Conservation (phyloP, 2,329 filamentous ascomycete species). For the Zymoseptoria crescenta region DNA sequence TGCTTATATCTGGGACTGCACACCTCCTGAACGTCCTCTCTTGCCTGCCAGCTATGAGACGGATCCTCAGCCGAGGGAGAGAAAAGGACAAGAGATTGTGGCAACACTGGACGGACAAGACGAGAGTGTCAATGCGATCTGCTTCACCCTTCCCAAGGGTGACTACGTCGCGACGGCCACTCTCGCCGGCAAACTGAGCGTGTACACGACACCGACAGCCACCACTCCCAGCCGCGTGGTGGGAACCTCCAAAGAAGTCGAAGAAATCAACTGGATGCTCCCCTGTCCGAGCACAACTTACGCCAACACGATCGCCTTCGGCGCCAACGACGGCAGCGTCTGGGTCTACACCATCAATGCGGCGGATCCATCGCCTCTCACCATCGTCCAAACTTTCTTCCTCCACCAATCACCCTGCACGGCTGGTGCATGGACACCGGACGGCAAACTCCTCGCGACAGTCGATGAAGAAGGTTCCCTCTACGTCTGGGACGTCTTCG, state of each 20-base stretch:
- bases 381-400: constrained; percentile 87
- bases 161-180: constrained; percentile 82
- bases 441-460: constrained; percentile 78
- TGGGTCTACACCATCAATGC: constrained; percentile 90
- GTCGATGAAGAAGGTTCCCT: constrained; percentile 83
- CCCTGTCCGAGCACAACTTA: constrained; percentile 64
- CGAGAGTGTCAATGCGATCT: constrained; percentile 80
- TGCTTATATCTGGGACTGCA: constrained; percentile 77
- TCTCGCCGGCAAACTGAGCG: constrained; percentile 73
- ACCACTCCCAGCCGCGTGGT: constrained; percentile 47
- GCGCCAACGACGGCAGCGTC: constrained; percentile 82
- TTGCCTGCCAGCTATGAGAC: constrained; percentile 69
- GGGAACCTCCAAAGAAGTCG: constrained; percentile 76
- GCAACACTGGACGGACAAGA: constrained; percentile 80
- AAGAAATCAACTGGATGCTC: constrained; percentile 87
- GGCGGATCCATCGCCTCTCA: constrained; percentile 53
- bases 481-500: constrained; percentile 89
- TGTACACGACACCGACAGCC: constrained; percentile 31
- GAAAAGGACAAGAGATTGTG: constrained; percentile 56
- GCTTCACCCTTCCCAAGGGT: constrained; percentile 75
- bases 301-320: constrained; percentile 77
- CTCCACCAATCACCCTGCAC: constrained; percentile 80
- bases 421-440: constrained; percentile 81
- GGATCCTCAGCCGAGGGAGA: constrained; percentile 51
- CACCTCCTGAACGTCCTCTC: constrained; percentile 53